Evolutionary conservation across 345 rosid genomes (phyloP), one percentile per base, ranked within the genome.

Genomic region (Odontarrhena argentea): DNA sequence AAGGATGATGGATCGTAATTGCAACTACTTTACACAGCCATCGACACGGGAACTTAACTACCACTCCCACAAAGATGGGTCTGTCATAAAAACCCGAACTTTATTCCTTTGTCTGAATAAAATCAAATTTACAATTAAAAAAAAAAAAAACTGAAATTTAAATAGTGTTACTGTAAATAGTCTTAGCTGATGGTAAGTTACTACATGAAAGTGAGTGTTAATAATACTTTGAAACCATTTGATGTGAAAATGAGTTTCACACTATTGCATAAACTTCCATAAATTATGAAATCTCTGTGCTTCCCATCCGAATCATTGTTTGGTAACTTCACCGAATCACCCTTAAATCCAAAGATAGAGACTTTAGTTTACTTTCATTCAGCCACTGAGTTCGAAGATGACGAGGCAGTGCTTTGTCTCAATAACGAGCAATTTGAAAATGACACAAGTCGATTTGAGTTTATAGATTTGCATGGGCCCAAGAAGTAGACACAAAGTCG

Each of bases 1-100:
- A 58, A 60, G 45, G 56, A 53, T 34, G 56, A 53, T 34, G 68
- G 63, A 67, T 67, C 68, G 60, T 60, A 60, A 67, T 45, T 47
- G 63, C 67, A 60, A 28, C 68, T 52, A 63, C 65, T 12, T 71
- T 63, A 2, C 62, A 58, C 8, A 22, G 61, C 62, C 67, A 58
- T 66, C 6, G 24, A 25, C 55, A 73, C 66, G 57, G 76, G 58
- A 72, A 51, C 48, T 60, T 51, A 14, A 59, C 50, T 65, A 26
- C 18, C 67, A 4, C 18, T 53, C 8, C 68, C 63, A 52, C 66
- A 42, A 65, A 50, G 40, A 4, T 57, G 53, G 60, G 53, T 4
- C 6, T 32, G 7, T 32, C 36, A 64, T 22, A 56, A 50, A 65
- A 47, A 65, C 8, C 13, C 22, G 1, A 65, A 57, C 60, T 72